These are phyloP conservation scores for Didymella exigua DNA, from an alignment of 2,329 filamentous ascomycete genomes.

Conservation along the genomic window DNA sequence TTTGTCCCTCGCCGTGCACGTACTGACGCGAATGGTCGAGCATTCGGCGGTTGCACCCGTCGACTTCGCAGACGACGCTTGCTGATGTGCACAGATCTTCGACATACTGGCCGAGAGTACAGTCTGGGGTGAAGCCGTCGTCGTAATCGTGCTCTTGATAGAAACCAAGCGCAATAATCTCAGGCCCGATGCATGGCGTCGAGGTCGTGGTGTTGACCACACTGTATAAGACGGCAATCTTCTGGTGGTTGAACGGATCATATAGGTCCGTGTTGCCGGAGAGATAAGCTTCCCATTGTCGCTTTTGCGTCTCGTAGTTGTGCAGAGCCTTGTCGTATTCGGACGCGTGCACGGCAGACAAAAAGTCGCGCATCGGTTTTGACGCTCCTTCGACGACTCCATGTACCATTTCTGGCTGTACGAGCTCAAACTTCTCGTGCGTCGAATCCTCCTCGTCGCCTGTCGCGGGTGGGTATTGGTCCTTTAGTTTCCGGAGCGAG, in stretches of 20 bases:
- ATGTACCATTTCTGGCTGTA: conserved; percentile 95
- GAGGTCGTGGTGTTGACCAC: conserved; percentile 92
- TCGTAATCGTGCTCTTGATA: conserved; percentile 85
- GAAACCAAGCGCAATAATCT: conserved; percentile 87
- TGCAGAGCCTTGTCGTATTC: conserved; percentile 96
- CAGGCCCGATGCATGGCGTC: conserved; percentile 89
- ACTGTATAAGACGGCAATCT: conserved; percentile 92
- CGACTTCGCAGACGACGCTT: conserved; percentile 76
- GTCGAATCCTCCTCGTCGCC: conserved; percentile 40
- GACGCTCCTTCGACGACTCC: conserved; percentile 79
- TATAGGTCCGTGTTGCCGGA: conserved; percentile 87
- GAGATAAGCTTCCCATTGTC: conserved; percentile 95
- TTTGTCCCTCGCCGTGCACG: conserved; percentile 91
- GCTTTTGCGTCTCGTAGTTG: conserved; percentile 91
- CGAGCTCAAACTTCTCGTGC: conserved; percentile 81
- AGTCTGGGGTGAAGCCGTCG: conserved; percentile 77
- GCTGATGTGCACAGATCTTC: conserved; percentile 84
- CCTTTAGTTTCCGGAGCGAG: conserved; percentile 80
- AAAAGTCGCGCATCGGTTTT: conserved; percentile 85
- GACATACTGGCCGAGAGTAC: conserved; percentile 91
- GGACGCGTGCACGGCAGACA: conserved; percentile 93
- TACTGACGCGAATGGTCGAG: conserved; percentile 94
- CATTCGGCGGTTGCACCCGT: conserved; percentile 87
- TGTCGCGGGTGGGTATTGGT: conserved; percentile 63
- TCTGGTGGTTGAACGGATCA: conserved; percentile 93